Conservation (phyloP, 768 basidiomycete species). For the Leucosporidium scottii region DNA sequence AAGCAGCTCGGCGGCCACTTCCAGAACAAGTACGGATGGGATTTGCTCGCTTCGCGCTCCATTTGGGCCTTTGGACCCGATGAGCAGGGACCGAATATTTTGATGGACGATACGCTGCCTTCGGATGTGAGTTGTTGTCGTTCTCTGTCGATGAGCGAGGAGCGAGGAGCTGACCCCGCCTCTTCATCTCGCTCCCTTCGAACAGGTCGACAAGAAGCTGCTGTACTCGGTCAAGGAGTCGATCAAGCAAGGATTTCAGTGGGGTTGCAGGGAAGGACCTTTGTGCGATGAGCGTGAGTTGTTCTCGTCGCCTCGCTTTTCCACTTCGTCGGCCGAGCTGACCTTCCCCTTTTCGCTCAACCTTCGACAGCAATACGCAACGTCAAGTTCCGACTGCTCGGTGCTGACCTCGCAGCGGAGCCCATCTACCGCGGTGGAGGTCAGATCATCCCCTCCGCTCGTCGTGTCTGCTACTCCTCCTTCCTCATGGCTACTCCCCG, state of each 20-base stretch:
- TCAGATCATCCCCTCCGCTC: conserved; percentile 97
- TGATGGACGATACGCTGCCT: conserved; percentile 92
- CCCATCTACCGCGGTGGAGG: conserved; percentile 97
- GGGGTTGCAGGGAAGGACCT: conserved; percentile 96
- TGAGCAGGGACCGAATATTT: conserved; percentile 84
- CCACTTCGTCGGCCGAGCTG: background rate
- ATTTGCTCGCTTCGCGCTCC: conserved; percentile 88
- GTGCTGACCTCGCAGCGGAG: conserved; percentile 84
- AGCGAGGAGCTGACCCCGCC: background rate
- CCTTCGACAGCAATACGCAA: conserved; percentile 76
- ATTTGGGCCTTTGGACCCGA: conserved; percentile 99
- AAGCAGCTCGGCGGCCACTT: conserved; percentile 95
- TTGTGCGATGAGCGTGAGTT: conserved; percentile 95
- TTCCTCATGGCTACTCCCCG: conserved; percentile 75
- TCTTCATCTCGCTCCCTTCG: background rate
- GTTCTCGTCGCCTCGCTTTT: background rate
- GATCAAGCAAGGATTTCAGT: conserved; percentile 98
- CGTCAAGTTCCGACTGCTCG: conserved; percentile 93
- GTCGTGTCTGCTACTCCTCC: conserved; percentile 96
- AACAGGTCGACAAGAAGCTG: conserved; percentile 86
- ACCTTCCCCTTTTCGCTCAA: background rate
- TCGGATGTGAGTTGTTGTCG: conserved; percentile 59
- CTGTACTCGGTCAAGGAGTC: conserved; percentile 83
- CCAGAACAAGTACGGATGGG: conserved; percentile 96
- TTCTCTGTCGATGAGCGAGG: background rate